A percentile compares a stretch with the other conserved stretches of the same genome.
Evolutionary conservation across 768 basidiomycete genomes (phyloP).

Genomic region (Xerocomellus dryophilus): DNA sequence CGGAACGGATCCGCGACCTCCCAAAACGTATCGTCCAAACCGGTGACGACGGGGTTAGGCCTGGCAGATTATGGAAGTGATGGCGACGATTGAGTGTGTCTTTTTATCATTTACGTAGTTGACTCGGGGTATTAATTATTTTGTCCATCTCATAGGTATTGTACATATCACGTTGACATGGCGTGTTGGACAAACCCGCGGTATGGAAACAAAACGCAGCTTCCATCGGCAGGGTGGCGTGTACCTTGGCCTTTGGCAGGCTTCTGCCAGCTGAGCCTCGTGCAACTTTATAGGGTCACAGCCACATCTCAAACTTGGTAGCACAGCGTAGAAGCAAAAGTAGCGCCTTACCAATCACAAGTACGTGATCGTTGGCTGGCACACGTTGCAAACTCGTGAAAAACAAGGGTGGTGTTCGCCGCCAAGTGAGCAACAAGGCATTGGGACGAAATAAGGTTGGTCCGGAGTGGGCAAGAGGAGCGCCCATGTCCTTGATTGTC

Average conservation of each 20-base stretch:
- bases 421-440: no score
- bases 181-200: background rate
- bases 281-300: slow-evolving; percentile 23
- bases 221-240: slow-evolving; percentile 10
- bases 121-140: slow-evolving; percentile 4
- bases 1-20: slow-evolving; percentile 42
- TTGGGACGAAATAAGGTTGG: background rate
- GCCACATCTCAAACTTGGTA: slow-evolving; percentile 13
- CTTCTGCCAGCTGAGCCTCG: slow-evolving; percentile 12
- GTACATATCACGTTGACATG: background rate
- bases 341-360: slow-evolving; percentile 3
- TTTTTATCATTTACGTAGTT: slow-evolving; percentile 1
- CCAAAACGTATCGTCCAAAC: slow-evolving; percentile 29
- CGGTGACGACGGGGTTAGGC: slow-evolving; percentile 47
- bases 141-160: slow-evolving; percentile 3
- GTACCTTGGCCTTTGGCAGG: slow-evolving; percentile 24
- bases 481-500: slow-evolving; percentile 20
- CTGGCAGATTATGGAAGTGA: slow-evolving; percentile 82
- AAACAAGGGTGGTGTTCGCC: no score
- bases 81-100: slow-evolving; percentile 40
- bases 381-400: slow-evolving; percentile 26
- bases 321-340: background rate
- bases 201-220: background rate
- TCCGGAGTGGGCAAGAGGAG: slow-evolving; percentile 8
- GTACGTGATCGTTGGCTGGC: slow-evolving; percentile 23